Evolutionary conservation across 305 asterid species (phyloP).

Genomic region (Fraxinus albicans): DNA sequence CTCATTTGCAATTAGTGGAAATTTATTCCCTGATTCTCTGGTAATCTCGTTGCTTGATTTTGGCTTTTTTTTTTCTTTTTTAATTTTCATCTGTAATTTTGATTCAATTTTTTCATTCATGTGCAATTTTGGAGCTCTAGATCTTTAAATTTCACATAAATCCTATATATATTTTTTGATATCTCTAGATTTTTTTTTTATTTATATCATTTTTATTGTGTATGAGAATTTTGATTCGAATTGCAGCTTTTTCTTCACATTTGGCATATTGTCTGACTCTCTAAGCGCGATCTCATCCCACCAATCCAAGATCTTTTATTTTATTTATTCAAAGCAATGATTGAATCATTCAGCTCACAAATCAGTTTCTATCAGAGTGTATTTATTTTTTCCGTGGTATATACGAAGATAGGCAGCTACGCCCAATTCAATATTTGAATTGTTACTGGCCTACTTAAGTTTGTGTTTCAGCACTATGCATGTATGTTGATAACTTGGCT

Average conservation of each 20-base stretch:
- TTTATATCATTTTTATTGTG: background rate
- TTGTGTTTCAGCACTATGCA: background rate
- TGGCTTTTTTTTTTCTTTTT: too few relatives aligned
- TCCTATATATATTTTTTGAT: background rate
- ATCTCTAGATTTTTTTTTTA: background rate
- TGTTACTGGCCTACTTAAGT: background rate
- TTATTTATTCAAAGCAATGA: background rate
- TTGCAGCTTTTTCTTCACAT: background rate
- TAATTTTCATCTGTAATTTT: background rate
- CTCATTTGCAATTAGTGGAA: background rate
- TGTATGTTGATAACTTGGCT: background rate
- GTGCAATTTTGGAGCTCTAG: background rate
- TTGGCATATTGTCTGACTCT: background rate
- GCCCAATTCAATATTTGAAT: background rate
- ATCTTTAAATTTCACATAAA: background rate
- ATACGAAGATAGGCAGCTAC: background rate
- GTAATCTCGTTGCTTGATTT: constrained; percentile 16
- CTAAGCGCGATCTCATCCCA: background rate
- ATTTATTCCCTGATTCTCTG: constrained; percentile 13
- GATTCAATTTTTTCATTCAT: background rate
- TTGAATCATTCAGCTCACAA: background rate
- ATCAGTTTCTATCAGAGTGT: background rate
- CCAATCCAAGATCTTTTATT: background rate
- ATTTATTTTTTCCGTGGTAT: background rate
- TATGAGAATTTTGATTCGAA: background rate